Conservation (phyloP, 2,329 filamentous ascomycete genomes). For the Neofusicoccum sp. region DNA sequence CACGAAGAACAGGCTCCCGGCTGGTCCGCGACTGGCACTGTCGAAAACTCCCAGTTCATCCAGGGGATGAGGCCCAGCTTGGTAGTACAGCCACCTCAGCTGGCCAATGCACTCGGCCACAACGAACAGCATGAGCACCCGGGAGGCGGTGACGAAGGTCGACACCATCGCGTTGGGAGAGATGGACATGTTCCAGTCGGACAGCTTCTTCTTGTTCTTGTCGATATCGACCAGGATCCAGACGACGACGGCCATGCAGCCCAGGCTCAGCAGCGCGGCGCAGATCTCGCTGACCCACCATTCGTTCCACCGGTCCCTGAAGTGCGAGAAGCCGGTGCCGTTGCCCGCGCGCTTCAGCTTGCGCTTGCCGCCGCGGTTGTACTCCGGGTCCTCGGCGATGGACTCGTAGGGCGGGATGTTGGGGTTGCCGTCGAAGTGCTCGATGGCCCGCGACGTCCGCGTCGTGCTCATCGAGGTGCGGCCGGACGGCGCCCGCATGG, state of each 20-base stretch:
- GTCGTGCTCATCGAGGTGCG: slow-evolving; percentile 16
- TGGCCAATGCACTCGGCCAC: slow-evolving; percentile 39
- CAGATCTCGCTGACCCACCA: slow-evolving; percentile 2
- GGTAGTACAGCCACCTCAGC: slow-evolving; percentile 40
- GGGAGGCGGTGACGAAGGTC: slow-evolving; percentile 36
- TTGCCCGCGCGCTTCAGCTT: not conserved
- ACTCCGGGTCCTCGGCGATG: slow-evolving; percentile 16
- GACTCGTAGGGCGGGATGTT: slow-evolving; percentile 15
- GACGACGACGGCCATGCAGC: not conserved
- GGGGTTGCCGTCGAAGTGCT: slow-evolving; percentile 16
- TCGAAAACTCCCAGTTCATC: slow-evolving; percentile 33
- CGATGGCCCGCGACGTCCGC: slow-evolving; percentile 7
- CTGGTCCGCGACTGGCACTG: slow-evolving; percentile 29
- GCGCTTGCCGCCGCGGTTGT: not conserved
- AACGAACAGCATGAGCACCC: slow-evolving; percentile 35
- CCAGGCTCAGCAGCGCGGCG: not conserved
- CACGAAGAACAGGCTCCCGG: not conserved
- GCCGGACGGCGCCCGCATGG: slow-evolving; percentile 5
- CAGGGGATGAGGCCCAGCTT: slow-evolving; percentile 24
- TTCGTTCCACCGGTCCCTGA: not conserved
- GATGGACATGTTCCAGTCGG: not conserved
- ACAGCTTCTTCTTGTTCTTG: not conserved
- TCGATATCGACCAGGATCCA: not conserved
- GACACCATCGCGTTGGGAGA: slow-evolving; percentile 38
- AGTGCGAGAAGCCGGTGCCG: not conserved